Evolutionary conservation across 148 eudicot species (phyloP).

Genomic region (Pharnaceum exiguum): DNA sequence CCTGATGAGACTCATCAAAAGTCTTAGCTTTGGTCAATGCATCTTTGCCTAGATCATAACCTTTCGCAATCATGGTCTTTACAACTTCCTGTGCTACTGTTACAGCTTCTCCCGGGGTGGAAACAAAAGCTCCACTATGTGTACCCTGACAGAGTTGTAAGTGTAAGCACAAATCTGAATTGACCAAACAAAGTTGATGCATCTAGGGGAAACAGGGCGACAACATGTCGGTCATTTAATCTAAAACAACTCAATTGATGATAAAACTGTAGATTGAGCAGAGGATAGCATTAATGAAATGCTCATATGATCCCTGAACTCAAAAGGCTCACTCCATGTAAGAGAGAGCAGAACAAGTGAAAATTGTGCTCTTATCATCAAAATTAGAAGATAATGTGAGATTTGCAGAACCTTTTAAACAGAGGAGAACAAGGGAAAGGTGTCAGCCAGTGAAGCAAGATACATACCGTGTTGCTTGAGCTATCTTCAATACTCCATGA

Average conservation of each 20-base stretch:
- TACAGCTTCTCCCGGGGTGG: constrained; percentile 74
- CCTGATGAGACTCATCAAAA: constrained; percentile 63
- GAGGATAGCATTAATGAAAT: no score
- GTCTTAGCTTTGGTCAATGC: constrained; percentile 66
- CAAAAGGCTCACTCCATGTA: no score
- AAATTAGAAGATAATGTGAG: no score
- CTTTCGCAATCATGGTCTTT: constrained; percentile 61
- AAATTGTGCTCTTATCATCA: no score
- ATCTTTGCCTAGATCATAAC: constrained; percentile 66
- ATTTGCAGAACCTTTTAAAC: no score
- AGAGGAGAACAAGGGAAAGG: not conserved
- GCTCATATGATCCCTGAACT: no score
- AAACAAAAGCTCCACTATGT: constrained; percentile 34
- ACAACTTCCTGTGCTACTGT: constrained; percentile 76
- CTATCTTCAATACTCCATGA: constrained; percentile 53
- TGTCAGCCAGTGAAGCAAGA: not conserved
- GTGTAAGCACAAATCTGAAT: not conserved
- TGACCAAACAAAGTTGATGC: no score
- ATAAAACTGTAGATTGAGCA: no score
- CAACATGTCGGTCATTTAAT: no score
- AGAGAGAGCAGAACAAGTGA: no score
- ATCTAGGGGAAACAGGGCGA: no score
- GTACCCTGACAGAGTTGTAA: constrained; percentile 26
- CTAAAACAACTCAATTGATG: no score
- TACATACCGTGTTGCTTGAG: constrained; percentile 37